Evolutionary conservation across 1,139 yeast species (phyloP), one percentile per base, ranked within the genome.

Genomic region (Diutina ranongensis): DNA sequence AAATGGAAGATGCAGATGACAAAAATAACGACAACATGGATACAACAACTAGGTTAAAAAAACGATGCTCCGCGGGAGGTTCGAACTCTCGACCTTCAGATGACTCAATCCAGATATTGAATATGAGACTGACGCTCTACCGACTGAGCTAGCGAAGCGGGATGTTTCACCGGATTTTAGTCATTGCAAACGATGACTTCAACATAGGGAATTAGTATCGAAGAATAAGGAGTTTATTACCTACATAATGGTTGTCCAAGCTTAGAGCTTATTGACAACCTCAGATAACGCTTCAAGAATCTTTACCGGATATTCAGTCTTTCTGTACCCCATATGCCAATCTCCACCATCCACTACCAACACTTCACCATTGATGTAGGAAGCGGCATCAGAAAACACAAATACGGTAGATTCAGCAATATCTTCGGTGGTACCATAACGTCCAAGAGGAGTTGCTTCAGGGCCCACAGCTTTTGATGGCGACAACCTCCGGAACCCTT

Each of bases 381-480:
- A 57, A 5, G 92, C 86, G 3, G 96, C 95, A 1, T 83, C 82
- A 31, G 95, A 83, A 56, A 89, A 83, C 54, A 89, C 66, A 59
- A 71, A 89, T 1, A 85, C 85, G 0, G 97, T 88, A 1, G 94
- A 80, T 52, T 89, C 83, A n/a, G 97, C 97, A 57, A 89, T 84
- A 59, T 89, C 97, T 48, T 64, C 65, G 13, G 88, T 77, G 2
- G 74, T 58, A 1, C 97, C 97, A 46, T 78, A 63, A 59, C 92
- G 70, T 61, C 83, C 94, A 52, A 87, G 61, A 2, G 97, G 97
- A 12, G 22, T 35, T n/a, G 20, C 21, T 4, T 56, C 57, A 38
- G 65, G 60, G 19, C 72, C 74, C 58, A 49, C 68, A 25, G 60
- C 34, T n/a, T 31, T 31, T 25, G 28, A 25, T 7, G 31, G 31